Base-by-base conservation (phyloP, 768 basidiomycete genomes). In the Pleurotus tuoliensis region DNA sequence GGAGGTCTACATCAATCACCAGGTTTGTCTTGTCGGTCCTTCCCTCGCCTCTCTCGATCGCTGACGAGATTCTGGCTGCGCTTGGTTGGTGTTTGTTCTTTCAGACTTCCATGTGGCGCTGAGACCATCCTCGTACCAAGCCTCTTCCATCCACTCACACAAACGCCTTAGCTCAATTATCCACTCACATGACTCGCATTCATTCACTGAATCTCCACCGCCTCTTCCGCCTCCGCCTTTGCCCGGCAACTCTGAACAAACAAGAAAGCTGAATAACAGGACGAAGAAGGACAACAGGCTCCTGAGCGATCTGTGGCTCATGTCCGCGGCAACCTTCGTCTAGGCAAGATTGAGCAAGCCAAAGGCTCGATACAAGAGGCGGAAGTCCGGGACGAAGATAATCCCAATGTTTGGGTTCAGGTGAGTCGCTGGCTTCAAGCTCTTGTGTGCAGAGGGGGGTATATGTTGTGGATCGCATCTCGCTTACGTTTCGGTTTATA, bases 331-430 rank as follows among this genome's bases (percentile, higher is more conserved):
- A 13, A 97, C 92, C 0, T 98, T 98, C 75, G 97, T 58, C 73
- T 90, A 55, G 92, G 92, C 9, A 94, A 94, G 73, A 81, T 92
- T 54, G 95, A 97, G 57, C 92, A 98, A 63, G 87, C 91, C 0
- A 84, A 85, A 50, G 95, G 86, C 9, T 88, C 96, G 2, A 94
- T 98, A 45, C 92, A 94, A 66, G 96, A 99, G 70, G 97, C 96
- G 0, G 96, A 99, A 67, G 85, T 88, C 3, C 79, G 83, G 61
- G 92, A 96, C 66, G 88, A 92, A 61, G 80, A 82, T 22, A 94
- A 96, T 68, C 84, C 92, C 3, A 86, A 83, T 24, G 93, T 98
- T 13, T 98, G 94, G 94, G 88, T 96, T 5, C 95, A 98, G 82
- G 92, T 96, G 61, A 56, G 82, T 66, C 45, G 47, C 30, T 34